Percentiles rank a stretch among this genome's conserved stretches.
Evolutionary conservation across 179 eudicot genomes (phyloP).

Genomic region (Spergularia azorica): DNA sequence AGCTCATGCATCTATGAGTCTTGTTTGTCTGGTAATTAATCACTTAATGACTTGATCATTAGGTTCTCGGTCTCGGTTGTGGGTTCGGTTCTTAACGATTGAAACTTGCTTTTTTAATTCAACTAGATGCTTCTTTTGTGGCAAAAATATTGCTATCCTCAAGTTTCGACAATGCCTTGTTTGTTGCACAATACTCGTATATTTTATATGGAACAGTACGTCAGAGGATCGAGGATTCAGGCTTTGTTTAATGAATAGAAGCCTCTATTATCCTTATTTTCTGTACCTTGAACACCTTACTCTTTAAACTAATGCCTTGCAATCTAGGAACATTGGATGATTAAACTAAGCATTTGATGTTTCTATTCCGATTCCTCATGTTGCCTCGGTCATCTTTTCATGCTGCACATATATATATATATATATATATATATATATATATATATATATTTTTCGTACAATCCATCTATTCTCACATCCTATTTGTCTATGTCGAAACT

Average conservation of each 20-base stretch:
- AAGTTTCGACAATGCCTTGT: constrained; percentile 46
- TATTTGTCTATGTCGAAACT: neutral
- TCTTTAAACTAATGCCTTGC: constrained; percentile 47
- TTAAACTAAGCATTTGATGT: constrained; percentile 83
- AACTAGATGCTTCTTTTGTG: constrained; percentile 55
- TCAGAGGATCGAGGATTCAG: constrained; percentile 44
- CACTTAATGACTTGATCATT: constrained; percentile 40
- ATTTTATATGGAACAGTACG: constrained; percentile 16
- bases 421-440: no score
- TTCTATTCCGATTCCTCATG: constrained; percentile 86
- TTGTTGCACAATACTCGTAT: constrained; percentile 21
- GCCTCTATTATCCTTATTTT: constrained; percentile 67
- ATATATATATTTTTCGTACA: no score
- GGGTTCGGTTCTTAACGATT: neutral
- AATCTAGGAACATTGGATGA: constrained; percentile 42
- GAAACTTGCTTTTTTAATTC: constrained; percentile 18
- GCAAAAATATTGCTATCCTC: constrained; percentile 43
- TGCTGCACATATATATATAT: constrained; percentile 1
- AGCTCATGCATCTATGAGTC: constrained; percentile 51
- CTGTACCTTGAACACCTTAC: constrained; percentile 77
- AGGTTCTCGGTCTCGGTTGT: constrained; percentile 1
- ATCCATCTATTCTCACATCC: neutral
- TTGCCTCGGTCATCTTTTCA: constrained; percentile 38
- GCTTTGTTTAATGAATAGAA: constrained; percentile 58
- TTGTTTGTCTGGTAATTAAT: constrained; percentile 46